These are phyloP conservation scores for Phaeosphaeria sp. DNA, from an alignment of 2,329 filamentous ascomycete genomes.

Conservation along the genomic window DNA sequence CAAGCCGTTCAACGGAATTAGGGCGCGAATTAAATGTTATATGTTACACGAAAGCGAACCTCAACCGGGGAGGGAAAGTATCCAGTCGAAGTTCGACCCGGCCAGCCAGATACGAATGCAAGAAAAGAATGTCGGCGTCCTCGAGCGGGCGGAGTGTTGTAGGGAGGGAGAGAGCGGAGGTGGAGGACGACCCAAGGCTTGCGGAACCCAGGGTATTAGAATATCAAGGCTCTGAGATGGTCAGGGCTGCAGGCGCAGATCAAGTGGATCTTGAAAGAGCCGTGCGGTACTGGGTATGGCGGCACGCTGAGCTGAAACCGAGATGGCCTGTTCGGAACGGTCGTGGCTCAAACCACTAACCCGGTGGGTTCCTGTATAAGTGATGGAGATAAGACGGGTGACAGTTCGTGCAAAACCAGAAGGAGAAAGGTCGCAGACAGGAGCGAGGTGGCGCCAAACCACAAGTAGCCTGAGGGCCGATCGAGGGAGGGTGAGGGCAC, in stretches of 20 bases:
- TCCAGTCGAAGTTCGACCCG: constrained; percentile 49
- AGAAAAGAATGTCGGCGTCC: constrained; percentile 49
- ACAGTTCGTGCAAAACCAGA: constrained; percentile 31
- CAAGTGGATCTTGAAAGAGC: constrained; percentile 41
- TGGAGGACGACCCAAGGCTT: constrained; percentile 40
- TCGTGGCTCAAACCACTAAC: constrained; percentile 45
- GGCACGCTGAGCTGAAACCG: constrained; percentile 47
- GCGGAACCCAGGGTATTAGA: constrained; percentile 46
- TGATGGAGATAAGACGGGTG: constrained; percentile 34
- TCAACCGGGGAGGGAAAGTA: constrained; percentile 37
- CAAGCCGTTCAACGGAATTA: constrained; percentile 45
- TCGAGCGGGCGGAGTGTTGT: constrained; percentile 36
- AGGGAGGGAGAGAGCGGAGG: constrained; percentile 34
- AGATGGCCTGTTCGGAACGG: constrained; percentile 34
- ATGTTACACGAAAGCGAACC: constrained; percentile 38
- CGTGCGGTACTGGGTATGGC: constrained; percentile 36
- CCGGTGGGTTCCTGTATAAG: constrained; percentile 38
- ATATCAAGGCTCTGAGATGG: constrained; percentile 31
- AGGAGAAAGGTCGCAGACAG: constrained; percentile 27
- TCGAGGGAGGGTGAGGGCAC: constrained; percentile 24
- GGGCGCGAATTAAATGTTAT: constrained; percentile 42
- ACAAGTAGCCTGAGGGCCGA: constrained; percentile 20
- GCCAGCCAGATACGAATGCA: constrained; percentile 51
- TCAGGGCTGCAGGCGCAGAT: constrained; percentile 35
- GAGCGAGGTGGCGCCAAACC: constrained; percentile 33